Percentiles rank a stretch among this genome's conserved stretches.
Evolutionary conservation across 768 basidiomycete genomes (phyloP).

Genomic region (Leccinum obscurum): DNA sequence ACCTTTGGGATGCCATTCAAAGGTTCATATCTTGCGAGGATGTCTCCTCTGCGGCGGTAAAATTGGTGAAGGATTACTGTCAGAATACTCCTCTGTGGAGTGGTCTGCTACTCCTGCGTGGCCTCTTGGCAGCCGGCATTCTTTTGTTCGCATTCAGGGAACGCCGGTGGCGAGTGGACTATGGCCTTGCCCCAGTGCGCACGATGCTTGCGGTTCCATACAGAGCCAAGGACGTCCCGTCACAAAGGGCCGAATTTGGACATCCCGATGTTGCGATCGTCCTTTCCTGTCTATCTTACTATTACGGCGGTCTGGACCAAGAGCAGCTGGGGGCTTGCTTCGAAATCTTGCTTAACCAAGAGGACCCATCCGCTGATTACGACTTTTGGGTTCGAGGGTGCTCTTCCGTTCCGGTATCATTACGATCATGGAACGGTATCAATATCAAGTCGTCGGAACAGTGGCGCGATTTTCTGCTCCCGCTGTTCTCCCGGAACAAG

Average conservation of each 20-base stretch:
- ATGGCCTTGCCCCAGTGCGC: constrained; percentile 34
- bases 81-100: constrained; percentile 14
- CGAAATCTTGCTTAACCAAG: constrained; percentile 28
- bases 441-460: constrained; percentile 34
- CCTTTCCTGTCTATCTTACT: constrained; percentile 40
- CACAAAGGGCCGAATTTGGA: constrained; percentile 39
- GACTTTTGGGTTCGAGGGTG: constrained; percentile 29
- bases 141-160: constrained; percentile 33
- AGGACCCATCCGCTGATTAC: constrained; percentile 35
- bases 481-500: constrained; percentile 29
- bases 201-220: constrained; percentile 41
- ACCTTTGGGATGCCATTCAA: constrained; percentile 11
- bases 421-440: constrained; percentile 20
- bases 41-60: neutral
- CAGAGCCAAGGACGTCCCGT: constrained; percentile 39
- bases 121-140: constrained; percentile 34
- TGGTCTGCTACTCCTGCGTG: constrained; percentile 35
- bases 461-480: constrained; percentile 25
- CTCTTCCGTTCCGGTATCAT: constrained; percentile 18
- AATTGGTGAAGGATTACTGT: constrained; percentile 11
- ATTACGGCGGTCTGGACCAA: constrained; percentile 36
- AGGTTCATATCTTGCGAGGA: constrained; percentile 25
- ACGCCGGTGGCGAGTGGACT: constrained; percentile 41
- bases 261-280: constrained; percentile 38
- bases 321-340: constrained; percentile 33